Base-by-base conservation (phyloP, 768 basidiomycete species). In the Lactarius pseudohatsudake region DNA sequence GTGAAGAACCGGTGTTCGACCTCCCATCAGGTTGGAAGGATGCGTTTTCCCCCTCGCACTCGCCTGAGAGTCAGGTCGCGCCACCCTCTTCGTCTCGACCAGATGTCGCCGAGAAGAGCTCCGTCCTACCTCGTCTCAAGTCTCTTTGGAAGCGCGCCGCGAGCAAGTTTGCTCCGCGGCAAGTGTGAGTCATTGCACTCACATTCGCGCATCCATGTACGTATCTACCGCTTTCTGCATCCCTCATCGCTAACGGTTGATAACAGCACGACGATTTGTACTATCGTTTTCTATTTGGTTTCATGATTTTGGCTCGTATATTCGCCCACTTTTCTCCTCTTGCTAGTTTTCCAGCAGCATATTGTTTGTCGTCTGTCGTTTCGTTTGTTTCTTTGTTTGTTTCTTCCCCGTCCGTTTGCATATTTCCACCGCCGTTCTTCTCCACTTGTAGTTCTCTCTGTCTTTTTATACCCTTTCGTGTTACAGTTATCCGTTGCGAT, bases 91-190 rank as follows among this genome's bases (percentile, higher is more conserved):
- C 36, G 11, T 16, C 50, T 32, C 40, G 55, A n/a, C 26, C 58
- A 16, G 57, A 56, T 22, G 20, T 1, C 32, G 45, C 57, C 22
- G 59, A 16, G 61, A 67, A 59, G 58, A 59, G 30, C 22, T 63
- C 66, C 16, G 57, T 67, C 41, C 53, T 67, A 6, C 61, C 61
- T 34, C 57, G 30, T 32, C 40, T 67, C 26, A 67, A 67, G 53
- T 63, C 62, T 16, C 41, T 67, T 15, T 67, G 66, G 66, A 67
- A 67, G 66, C 66, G 66, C 16, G 66, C 62, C 32, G 32, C 62
- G 40, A 59, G 57, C 57, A 67, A 59, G 38, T 30, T 67, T 47
- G 34, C 30, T 50, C 28, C 57, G 53, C 53, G 66, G 53, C 41
- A 55, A 6, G 50, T n/a, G 36, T 67, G 62, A 67, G 40, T 26